phyloP scores from a whole-genome alignment of 2,329 filamentous ascomycete species.

The Xylariaceae sp. region DNA sequence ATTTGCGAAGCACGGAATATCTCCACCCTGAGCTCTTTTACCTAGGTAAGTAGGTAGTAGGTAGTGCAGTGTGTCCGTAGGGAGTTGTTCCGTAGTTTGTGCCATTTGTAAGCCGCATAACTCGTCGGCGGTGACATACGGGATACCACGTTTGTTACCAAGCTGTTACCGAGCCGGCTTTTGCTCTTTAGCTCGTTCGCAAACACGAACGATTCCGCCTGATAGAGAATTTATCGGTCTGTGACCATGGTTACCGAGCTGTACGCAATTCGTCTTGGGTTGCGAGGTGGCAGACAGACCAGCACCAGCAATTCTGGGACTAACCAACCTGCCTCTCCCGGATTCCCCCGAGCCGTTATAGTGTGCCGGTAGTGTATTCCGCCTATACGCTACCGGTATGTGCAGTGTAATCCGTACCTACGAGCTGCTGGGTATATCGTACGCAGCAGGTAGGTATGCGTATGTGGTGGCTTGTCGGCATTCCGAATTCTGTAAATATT shows the following conservation, averaged over 20 bases:
- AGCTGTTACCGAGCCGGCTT: constrained; percentile 17
- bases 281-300: too few relatives aligned
- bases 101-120: neutral
- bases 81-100: neutral
- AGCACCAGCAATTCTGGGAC: too few relatives aligned
- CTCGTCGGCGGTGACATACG: neutral
- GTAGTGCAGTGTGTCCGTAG: neutral
- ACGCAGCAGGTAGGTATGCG: too few relatives aligned
- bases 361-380: neutral
- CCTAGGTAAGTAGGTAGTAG: neutral
- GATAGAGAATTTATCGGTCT: constrained; percentile 13
- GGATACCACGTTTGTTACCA: constrained; percentile 8
- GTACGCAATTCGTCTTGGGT: neutral
- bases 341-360: neutral
- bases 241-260: neutral
- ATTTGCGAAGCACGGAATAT: neutral
- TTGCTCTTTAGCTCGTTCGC: constrained; percentile 3
- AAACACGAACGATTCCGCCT: neutral
- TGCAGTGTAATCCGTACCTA: neutral
- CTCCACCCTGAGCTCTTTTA: neutral
- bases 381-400: neutral
- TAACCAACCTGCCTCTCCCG: neutral
- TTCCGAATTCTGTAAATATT: too few relatives aligned
- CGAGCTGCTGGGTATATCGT: neutral
- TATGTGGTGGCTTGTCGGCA: too few relatives aligned